A percentile compares a stretch with the other conserved stretches of the same genome.
Evolutionary conservation across 805 yeast genomes (phyloP).

Genomic region (Candida takata): DNA sequence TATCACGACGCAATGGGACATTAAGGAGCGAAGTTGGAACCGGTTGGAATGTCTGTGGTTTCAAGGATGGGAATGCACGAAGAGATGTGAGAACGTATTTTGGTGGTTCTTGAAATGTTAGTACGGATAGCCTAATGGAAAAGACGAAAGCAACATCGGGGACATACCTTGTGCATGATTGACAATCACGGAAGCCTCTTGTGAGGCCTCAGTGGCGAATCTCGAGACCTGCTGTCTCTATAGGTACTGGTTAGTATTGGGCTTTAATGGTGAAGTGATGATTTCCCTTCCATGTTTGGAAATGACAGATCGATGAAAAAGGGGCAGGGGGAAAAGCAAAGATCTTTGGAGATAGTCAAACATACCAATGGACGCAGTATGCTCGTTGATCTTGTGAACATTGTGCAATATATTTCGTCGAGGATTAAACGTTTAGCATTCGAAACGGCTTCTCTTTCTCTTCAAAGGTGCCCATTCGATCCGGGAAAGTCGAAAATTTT

Average conservation of each 20-base stretch:
- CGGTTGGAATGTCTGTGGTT: slow-evolving; percentile 74
- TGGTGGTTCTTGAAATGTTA: slow-evolving; percentile 42
- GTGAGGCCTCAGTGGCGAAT: slow-evolving; percentile 19
- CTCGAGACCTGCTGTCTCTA: slow-evolving; percentile 17
- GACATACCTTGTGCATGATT: slow-evolving; percentile 18
- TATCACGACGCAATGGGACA: slow-evolving; percentile 78
- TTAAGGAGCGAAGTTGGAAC: slow-evolving; percentile 66
- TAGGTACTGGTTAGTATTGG: slow-evolving; percentile 4
- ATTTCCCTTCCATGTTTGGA: too few relatives aligned
- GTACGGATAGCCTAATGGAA: background rate
- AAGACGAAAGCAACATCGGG: too few relatives aligned
- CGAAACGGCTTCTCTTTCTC: too few relatives aligned
- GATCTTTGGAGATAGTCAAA: background rate
- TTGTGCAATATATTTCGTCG: background rate
- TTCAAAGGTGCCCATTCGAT: too few relatives aligned
- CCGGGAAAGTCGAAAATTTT: too few relatives aligned
- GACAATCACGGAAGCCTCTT: slow-evolving; percentile 1
- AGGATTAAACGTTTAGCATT: background rate
- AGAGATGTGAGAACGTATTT: slow-evolving; percentile 68
- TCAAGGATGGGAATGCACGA: slow-evolving; percentile 83
- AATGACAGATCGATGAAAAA: too few relatives aligned
- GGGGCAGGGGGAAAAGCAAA: too few relatives aligned
- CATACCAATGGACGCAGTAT: slow-evolving; percentile 7
- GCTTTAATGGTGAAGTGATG: too few relatives aligned
- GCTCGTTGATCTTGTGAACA: slow-evolving; percentile 7